Base-by-base conservation (phyloP, 371 early-diverging fungal species). In the Mortierella sp. region DNA sequence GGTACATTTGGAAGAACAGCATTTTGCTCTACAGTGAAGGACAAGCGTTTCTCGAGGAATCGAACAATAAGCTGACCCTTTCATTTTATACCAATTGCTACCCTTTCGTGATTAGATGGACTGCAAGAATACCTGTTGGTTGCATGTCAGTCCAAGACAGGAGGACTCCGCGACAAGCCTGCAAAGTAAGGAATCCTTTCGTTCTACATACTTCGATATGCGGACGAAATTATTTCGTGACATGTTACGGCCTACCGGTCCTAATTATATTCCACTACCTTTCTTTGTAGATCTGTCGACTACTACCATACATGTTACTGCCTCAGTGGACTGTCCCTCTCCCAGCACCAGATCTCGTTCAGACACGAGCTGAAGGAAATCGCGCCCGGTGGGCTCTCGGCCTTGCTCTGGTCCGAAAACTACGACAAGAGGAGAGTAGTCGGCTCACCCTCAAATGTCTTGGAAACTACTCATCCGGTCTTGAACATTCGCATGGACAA, bases 291-390 rank as follows among this genome's bases (percentile, higher is more conserved):
- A 73, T 74, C 88, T 6, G 90, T 94, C 0, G 99, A 99, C 80
- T 93, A 90, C 68, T 99, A 99, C 87, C 99, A 99, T 82, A 97
- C 98, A 24, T 96, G 97, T 74, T 99, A 99, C 80, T 92, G 94
- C 65, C 88, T 99, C 44, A 91, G 92, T 55, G 99, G 99, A 0
- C 86, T 99, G 7, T 96, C 98, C 2, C 85, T 86, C 2, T 83
- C 90, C 2, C 93, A 93, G 64, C 89, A 92, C 53, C 73, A 84
- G 7, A 71, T 90, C 5, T 72, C 74, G n/a, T 47, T 87, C 72
- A 64, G 86, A 85, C 75, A 71, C 47, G 84, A 84, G 44, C n/a
- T 87, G 34, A 77, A 74, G 43, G 77, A 80, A 13, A 44, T 80
- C 24, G 74, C 82, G 0, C 64, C 70, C 4, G 84, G 73, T 52